Conservation (phyloP, 495 filamentous ascomycete genomes). For the Penicillium flavigenum region DNA sequence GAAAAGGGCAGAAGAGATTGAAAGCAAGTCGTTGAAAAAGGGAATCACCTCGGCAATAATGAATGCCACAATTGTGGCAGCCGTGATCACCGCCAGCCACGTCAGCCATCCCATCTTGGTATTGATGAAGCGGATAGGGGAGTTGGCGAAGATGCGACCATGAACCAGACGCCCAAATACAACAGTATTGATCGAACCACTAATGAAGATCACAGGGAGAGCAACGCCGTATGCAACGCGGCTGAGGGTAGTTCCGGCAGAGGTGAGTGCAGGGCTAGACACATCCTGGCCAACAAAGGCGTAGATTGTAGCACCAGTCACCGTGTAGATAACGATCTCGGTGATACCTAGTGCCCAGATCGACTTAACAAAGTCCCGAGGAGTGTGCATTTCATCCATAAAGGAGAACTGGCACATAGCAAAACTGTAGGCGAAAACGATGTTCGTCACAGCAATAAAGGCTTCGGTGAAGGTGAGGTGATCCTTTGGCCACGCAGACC, state of each 20-base stretch:
- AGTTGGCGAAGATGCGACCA: conserved; percentile 54
- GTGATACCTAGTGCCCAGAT: conserved; percentile 58
- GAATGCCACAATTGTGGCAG: conserved; percentile 61
- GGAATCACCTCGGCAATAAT: conserved; percentile 69
- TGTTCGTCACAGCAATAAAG: conserved; percentile 66
- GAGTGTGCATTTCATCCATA: conserved; percentile 73
- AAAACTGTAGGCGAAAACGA: conserved; percentile 65
- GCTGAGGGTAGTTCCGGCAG: conserved; percentile 55
- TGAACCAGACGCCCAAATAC: conserved; percentile 63
- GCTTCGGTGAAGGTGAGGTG: conserved; percentile 34
- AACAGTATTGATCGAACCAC: conserved; percentile 61
- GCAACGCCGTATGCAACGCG: conserved; percentile 73
- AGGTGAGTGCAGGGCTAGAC: conserved; percentile 64
- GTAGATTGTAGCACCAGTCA: conserved; percentile 69
- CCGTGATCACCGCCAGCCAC: conserved; percentile 56
- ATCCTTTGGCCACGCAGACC: conserved; percentile 40
- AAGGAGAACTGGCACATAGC: conserved; percentile 70
- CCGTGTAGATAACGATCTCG: conserved; percentile 65
- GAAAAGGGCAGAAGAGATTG: conserved; percentile 51
- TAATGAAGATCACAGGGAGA: conserved; percentile 69
- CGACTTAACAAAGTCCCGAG: conserved; percentile 60
- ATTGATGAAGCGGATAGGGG: conserved; percentile 57
- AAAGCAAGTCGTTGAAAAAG: conserved; percentile 63
- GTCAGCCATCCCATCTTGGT: conserved; percentile 55
- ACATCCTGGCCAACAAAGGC: conserved; percentile 65